Evolutionary conservation across 192 early-diverging fungal species (phyloP).

Genomic region (Entomortierella chlamydospora): DNA sequence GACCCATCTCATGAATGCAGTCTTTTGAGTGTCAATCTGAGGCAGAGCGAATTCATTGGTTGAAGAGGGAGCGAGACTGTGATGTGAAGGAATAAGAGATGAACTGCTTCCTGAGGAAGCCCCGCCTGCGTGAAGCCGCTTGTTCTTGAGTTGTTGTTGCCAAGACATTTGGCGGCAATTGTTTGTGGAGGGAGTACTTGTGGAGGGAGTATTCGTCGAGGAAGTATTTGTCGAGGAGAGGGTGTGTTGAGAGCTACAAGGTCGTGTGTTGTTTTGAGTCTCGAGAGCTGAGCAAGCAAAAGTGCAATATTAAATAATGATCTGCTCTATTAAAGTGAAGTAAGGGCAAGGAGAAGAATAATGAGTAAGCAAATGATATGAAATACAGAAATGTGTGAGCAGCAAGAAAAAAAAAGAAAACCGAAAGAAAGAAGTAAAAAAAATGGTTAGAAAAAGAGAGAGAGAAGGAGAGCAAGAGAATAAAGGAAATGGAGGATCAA

Average conservation of each 20-base stretch:
- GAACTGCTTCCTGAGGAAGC: constrained; percentile 4
- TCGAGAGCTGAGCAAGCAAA: background rate
- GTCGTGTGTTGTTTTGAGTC: background rate
- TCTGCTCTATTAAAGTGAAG: background rate
- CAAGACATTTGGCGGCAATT: too few relatives aligned
- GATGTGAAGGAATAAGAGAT: constrained; percentile 26
- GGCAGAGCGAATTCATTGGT: constrained; percentile 58
- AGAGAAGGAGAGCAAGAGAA: too few relatives aligned
- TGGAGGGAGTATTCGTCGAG: background rate
- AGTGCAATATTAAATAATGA: background rate
- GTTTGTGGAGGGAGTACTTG: background rate
- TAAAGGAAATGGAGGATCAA: too few relatives aligned
- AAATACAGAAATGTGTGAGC: background rate
- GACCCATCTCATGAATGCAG: constrained; percentile 70
- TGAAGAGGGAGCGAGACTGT: too few relatives aligned
- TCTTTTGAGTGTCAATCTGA: constrained; percentile 62
- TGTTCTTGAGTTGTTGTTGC: constrained; percentile 57
- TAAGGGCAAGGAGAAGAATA: background rate
- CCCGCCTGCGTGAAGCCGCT: constrained; percentile 29
- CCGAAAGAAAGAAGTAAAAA: background rate
- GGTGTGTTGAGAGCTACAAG: constrained; percentile 1
- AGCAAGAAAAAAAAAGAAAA: background rate
- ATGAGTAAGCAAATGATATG: background rate
- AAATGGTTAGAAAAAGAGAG: background rate
- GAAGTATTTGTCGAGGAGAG: background rate